Evolutionary conservation across 2,329 filamentous ascomycete species (phyloP), one percentile per base, ranked within the genome.

Genomic region (Aspergillus sergii): DNA sequence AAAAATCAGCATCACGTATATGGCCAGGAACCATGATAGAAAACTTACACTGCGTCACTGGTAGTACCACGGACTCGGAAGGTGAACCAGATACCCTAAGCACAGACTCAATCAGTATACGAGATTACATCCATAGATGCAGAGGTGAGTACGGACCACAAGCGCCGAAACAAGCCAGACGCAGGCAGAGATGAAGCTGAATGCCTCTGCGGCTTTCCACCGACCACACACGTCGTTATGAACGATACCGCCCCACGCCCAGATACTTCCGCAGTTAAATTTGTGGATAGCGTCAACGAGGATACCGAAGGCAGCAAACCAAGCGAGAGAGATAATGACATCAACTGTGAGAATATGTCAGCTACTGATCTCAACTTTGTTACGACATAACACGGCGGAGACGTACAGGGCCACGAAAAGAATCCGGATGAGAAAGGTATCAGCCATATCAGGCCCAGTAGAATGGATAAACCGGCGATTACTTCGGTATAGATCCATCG

Each of bases 401-500:
- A 61, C 76, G 21, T 77, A 80, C 78, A 62, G 0, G 89, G 89
- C 85, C 89, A 94, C 76, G 89, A 85, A 65, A 88, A 83, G 76
- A 93, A 92, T 54, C 83, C 84, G 57, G 81, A 80, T 2, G 86
- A 85, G 72, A 91, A 91, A 2, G 91, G 91, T 46, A 94, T 82
- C 32, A 93, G 82, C 86, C 90, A 92, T 66, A 94, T 75, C 30
- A 94, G 78, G 6, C 86, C 82, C n/a, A 92, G 80, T 46, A 94
- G 75, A 60, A 93, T 87, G 14, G 88, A 87, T 21, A 94, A 72
- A 23, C 83, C 88, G 3, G 91, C 89, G 45, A 93, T 84, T 21
- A 92, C 86, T 72, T 91, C 86, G 53, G 90, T 86, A 81, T 92
- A 94, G 78, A 94, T 92, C 80, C 89, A 88, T 61, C 91, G 88